Conservation (phyloP, 805 yeast genomes). For the Candida morakotiae region DNA sequence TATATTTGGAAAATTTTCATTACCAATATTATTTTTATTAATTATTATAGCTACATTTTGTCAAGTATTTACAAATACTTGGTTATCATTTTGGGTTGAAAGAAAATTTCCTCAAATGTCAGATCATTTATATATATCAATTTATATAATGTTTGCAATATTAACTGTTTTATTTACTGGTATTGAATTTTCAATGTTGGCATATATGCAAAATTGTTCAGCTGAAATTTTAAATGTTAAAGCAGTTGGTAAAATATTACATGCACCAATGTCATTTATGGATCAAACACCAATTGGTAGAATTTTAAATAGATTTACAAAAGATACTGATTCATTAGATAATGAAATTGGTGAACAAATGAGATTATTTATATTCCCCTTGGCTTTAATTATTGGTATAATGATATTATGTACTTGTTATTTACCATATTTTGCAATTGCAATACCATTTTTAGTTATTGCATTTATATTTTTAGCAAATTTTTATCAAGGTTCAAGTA, state of each 20-base stretch:
- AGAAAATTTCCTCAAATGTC: slow-evolving; percentile 21
- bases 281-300: slow-evolving; percentile 43
- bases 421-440: slow-evolving; percentile 52
- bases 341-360: slow-evolving; percentile 42
- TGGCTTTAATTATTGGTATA: slow-evolving; percentile 37
- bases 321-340: slow-evolving; percentile 44
- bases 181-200: slow-evolving; percentile 37
- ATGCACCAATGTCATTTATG: slow-evolving; percentile 41
- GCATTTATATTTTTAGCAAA: slow-evolving; percentile 35
- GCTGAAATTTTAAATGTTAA: slow-evolving; percentile 33
- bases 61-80: slow-evolving; percentile 41
- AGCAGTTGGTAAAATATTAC: slow-evolving; percentile 36
- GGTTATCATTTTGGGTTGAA: slow-evolving; percentile 43
- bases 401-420: slow-evolving; percentile 44
- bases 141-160: slow-evolving; percentile 33
- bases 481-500: slow-evolving; percentile 44
- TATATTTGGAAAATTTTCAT: slow-evolving; percentile 27
- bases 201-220: slow-evolving; percentile 37
- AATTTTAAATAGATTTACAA: slow-evolving; percentile 41
- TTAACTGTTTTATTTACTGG: slow-evolving; percentile 37
- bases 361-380: slow-evolving; percentile 36
- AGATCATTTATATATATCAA: slow-evolving; percentile 30
- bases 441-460: slow-evolving; percentile 48
- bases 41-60: slow-evolving; percentile 35
- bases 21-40: slow-evolving; percentile 29